Conservation (phyloP, 352 stramenopile genomes). For the Pythium dissotocum region DNA sequence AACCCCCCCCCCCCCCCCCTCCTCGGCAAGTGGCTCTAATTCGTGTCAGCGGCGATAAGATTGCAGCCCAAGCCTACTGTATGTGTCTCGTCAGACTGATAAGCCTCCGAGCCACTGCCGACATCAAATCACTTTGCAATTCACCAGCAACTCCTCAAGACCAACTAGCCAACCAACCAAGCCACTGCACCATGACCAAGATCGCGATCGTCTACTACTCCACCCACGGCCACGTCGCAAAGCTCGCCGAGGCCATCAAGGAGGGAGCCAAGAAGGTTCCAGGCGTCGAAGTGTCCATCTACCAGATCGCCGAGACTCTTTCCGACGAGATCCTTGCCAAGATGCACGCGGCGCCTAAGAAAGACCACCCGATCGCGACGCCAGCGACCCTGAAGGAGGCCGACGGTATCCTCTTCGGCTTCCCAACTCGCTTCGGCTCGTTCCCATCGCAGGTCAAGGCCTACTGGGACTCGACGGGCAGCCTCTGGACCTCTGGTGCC, state of each 20-base stretch:
- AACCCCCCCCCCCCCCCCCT: too few species aligned
- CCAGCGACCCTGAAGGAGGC: slow-evolving; percentile 50
- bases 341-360: slow-evolving; percentile 71
- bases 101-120: too few species aligned
- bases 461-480: slow-evolving; percentile 87
- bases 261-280: slow-evolving; percentile 57
- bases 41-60: too few species aligned
- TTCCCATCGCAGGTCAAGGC: slow-evolving; percentile 87
- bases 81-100: too few species aligned
- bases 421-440: slow-evolving; percentile 84
- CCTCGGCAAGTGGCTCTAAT: too few species aligned
- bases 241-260: slow-evolving; percentile 60
- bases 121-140: slow-evolving; percentile 25
- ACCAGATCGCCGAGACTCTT: slow-evolving; percentile 74
- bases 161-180: neutral
- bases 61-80: too few species aligned
- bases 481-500: slow-evolving; percentile 78
- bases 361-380: slow-evolving; percentile 54
- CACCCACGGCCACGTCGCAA: slow-evolving; percentile 76
- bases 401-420: slow-evolving; percentile 86
- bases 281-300: slow-evolving; percentile 53
- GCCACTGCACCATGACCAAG: slow-evolving; percentile 40
- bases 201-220: slow-evolving; percentile 79
- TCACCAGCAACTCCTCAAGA: slow-evolving; percentile 16
- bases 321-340: slow-evolving; percentile 63